Percentiles rank a stretch among this genome's conserved stretches.
Conservation (phyloP, 2,329 filamentous ascomycete species). For the Aspergillus awamori region DNA sequence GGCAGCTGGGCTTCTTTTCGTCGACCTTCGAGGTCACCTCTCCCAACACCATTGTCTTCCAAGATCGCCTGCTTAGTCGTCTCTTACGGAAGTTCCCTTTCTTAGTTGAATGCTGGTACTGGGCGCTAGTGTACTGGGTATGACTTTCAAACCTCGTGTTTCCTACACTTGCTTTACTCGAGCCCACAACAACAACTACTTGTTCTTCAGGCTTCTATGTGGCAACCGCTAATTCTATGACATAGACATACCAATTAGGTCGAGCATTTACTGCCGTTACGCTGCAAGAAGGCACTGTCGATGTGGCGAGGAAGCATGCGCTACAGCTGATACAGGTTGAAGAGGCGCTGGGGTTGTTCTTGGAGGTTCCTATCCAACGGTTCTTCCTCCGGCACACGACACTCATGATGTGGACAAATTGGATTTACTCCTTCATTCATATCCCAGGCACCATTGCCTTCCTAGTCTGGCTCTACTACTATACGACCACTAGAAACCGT, state of each 20-base stretch:
- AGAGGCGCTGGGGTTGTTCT: slow-evolving; percentile 65
- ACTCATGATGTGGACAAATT: slow-evolving; percentile 70
- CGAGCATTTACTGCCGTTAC: slow-evolving; percentile 72
- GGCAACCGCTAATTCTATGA: slow-evolving; percentile 12
- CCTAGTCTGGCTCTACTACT: slow-evolving; percentile 67
- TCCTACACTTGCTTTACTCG: not conserved
- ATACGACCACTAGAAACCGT: slow-evolving; percentile 65
- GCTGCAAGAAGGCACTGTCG: slow-evolving; percentile 67
- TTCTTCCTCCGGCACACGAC: slow-evolving; percentile 58
- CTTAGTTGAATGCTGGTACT: slow-evolving; percentile 75
- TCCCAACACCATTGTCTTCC: slow-evolving; percentile 65
- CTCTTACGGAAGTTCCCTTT: slow-evolving; percentile 70
- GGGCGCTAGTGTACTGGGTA: slow-evolving; percentile 77
- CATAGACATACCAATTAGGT: slow-evolving; percentile 72
- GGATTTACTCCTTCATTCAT: slow-evolving; percentile 75
- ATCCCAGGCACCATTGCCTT: slow-evolving; percentile 76
- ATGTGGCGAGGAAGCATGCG: slow-evolving; percentile 69
- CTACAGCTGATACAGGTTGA: slow-evolving; percentile 70
- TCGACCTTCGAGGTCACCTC: slow-evolving; percentile 55
- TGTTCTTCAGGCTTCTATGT: not conserved
- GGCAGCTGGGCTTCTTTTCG: slow-evolving; percentile 52
- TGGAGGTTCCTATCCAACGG: slow-evolving; percentile 64
- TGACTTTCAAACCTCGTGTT: slow-evolving; percentile 27
- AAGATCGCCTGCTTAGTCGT: slow-evolving; percentile 63
- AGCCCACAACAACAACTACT: not conserved